Evolutionary conservation across 176 grass and related monocot genomes (phyloP).

Genomic region (Oryza rufipogon): DNA sequence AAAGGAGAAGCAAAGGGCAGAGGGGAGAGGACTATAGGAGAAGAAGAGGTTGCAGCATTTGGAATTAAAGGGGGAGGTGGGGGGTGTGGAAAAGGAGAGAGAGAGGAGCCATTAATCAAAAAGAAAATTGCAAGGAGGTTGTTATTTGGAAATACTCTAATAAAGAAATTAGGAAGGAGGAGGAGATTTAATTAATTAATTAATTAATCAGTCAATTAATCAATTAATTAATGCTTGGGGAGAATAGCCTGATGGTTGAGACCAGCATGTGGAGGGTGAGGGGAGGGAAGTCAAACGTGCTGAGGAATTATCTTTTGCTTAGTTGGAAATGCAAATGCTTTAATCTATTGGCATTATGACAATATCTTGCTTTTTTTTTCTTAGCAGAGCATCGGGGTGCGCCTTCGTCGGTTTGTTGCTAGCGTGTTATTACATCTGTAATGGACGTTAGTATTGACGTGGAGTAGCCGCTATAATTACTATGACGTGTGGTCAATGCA

Average conservation of each 20-base stretch:
- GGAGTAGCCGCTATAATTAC: too few species aligned
- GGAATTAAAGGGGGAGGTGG: constrained; percentile 44
- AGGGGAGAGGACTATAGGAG: not conserved
- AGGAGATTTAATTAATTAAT: not conserved
- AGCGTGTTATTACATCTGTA: not conserved
- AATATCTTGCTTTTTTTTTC: not conserved
- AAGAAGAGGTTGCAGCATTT: constrained; percentile 41
- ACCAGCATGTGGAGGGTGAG: constrained; percentile 47
- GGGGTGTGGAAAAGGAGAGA: constrained; percentile 38
- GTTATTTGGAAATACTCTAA: constrained; percentile 27
- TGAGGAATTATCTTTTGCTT: not conserved
- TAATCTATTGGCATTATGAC: not conserved
- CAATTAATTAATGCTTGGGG: constrained; percentile 38
- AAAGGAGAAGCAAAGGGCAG: constrained; percentile 49
- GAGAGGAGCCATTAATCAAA: constrained; percentile 35
- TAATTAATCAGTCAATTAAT: constrained; percentile 7
- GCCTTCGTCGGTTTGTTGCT: not conserved
- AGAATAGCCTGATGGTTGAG: constrained; percentile 19
- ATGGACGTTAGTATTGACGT: too few species aligned
- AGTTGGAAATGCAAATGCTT: constrained; percentile 24
- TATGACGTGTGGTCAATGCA: too few species aligned
- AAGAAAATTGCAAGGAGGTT: constrained; percentile 13
- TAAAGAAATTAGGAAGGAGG: constrained; percentile 28
- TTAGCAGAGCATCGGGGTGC: not conserved
- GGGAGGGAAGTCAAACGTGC: constrained; percentile 48